Evolutionary conservation across 2,329 filamentous ascomycete species (phyloP), one percentile per base, ranked within the genome.

Genomic region (Ophiocordyceps unilateralis): DNA sequence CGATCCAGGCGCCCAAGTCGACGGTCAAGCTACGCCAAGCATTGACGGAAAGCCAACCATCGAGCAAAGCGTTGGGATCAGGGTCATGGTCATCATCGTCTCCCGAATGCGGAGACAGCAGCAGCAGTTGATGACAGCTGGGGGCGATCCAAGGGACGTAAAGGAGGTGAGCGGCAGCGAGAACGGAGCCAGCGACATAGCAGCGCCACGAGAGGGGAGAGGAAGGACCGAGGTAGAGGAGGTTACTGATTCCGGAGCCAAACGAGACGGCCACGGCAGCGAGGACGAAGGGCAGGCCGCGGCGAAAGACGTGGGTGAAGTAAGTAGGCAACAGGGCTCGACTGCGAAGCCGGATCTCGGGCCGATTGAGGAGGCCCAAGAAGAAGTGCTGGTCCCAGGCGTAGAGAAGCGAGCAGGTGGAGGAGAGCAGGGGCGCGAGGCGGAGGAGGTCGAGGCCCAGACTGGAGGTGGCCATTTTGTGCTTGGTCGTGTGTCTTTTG

Each of bases 301-400:
- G 32, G 17, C 20, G 30, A 22, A 38, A 42, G 4, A 20, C 26
- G 21, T 22, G 7, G 22, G 21, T 6, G n/a, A 37, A 38, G 36
- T 38, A 39, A 5, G 41, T 15, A 4, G 22, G 11, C 2, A 39
- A 17, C 5, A 38, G 22, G 9, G 41, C 10, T 8, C n/a, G 15
- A n/a, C 14, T 38, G n/a, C 19, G 40, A 11, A 10, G 10, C 4
- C 40, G 17, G 3, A 5, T 32, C 41, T 42, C 40, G 9, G 21
- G 41, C 9, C 17, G 23, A 22, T 30, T 34, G 14, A 43, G 24
- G 8, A 23, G 19, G 23, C 24, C 9, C 12, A 36, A 24, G 36
- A 40, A 40, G 36, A 40, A 24, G 26, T 40, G 42, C 26, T 43
- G 37, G 26, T 43, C 42, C 42, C 42, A 43, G 14, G 24, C 37